Conservation (phyloP, 1,284 basidiomycete genomes). For the Fomitopsis betulina region DNA sequence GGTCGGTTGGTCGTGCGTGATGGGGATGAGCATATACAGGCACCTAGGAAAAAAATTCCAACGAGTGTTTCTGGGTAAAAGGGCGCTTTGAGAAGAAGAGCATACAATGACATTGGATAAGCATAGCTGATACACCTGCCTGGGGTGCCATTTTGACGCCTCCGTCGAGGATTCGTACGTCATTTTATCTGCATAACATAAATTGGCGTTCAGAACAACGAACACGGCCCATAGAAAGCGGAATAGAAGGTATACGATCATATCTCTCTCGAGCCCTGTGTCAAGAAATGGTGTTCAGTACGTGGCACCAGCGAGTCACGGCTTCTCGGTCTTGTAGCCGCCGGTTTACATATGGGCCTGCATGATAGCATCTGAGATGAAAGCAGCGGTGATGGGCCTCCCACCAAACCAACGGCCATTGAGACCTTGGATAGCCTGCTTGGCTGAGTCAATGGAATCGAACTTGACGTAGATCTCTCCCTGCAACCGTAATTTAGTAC, state of each 20-base stretch:
- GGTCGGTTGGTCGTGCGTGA: too few relatives aligned
- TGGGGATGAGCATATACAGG: not conserved
- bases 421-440: slow-evolving; percentile 82
- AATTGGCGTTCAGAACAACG: slow-evolving; percentile 15
- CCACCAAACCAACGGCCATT: slow-evolving; percentile 97
- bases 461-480: slow-evolving; percentile 99
- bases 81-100: slow-evolving; percentile 19
- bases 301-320: not conserved
- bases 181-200: slow-evolving; percentile 19
- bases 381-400: slow-evolving; percentile 77
- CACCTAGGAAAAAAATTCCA: not conserved
- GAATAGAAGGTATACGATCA: slow-evolving; percentile 10
- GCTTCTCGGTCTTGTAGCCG: not conserved
- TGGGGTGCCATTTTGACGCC: slow-evolving; percentile 13
- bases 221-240: slow-evolving; percentile 7
- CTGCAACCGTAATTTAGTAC: slow-evolving; percentile 36
- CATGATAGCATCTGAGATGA: slow-evolving; percentile 91
- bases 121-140: slow-evolving; percentile 29
- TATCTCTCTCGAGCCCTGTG: slow-evolving; percentile 12
- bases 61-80: slow-evolving; percentile 9
- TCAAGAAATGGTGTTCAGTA: slow-evolving; percentile 13
- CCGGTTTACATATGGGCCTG: slow-evolving; percentile 73
- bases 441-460: slow-evolving; percentile 71
- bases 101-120: slow-evolving; percentile 12
- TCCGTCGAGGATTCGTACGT: slow-evolving; percentile 6